Evolutionary conservation across 169 alveolate genomes (phyloP), one percentile per base, ranked within the genome.

Genomic region (Eimeria tenella): DNA sequence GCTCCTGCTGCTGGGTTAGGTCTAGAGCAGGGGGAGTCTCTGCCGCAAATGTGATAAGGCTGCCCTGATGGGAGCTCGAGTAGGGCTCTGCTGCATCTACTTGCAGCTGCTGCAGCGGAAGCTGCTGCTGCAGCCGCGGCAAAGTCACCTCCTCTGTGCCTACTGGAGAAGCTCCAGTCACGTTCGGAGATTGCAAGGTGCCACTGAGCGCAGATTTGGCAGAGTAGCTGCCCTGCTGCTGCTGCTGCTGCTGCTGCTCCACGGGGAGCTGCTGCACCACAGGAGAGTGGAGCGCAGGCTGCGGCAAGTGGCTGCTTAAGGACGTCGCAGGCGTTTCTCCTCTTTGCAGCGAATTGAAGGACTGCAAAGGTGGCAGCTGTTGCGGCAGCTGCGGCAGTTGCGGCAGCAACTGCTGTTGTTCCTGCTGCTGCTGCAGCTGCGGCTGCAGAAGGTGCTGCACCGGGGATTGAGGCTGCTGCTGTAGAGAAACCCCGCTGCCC

Each of bases 31-130:
- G 73, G 5, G 89, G 74, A 15, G 89, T 55, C 42, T 81, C 89
- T 56, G 89, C 89, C 17, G 89, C 89, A 25, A 81, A 81, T 5
- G 89, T 81, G 10, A 81, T 56, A 55, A 81, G 89, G 56, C 89
- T 58, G 31, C 73, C 89, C 7, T 60, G 65, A 19, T 81, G 73
- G 19, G 65, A 55, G 4, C 52, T 4, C 7, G 50, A 49, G 49
- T n/a, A 49, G 4, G 65, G 86, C 17, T 52, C 65, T 15, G 60
- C 86, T n/a, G 68, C 9, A 58, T 77, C 86, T 19, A 53, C 42
- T 63, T 19, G 73, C 89, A 53, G 89, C 74, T 81, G 89, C 88
- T 79, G 88, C 71, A 8, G 53, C 70, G 19, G 88, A 49, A 52
- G 88, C 70, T 79, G 88, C 53, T 19, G 65, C 89, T 53, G 89